phyloP scores from a whole-genome alignment of 1,139 yeast species.

The Diutina catenulata region DNA sequence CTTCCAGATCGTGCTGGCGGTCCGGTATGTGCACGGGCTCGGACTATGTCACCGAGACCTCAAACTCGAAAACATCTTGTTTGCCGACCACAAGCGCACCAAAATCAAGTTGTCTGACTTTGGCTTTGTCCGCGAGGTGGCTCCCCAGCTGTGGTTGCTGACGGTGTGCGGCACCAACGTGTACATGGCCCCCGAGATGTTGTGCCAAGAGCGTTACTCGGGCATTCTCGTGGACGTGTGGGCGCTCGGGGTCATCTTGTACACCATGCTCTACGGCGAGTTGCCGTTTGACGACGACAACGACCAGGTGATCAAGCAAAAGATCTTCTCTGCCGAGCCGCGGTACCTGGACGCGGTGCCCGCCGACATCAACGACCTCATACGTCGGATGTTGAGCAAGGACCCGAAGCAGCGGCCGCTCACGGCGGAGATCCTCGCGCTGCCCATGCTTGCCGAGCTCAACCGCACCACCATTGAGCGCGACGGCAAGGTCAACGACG shows the following conservation, averaged over 20 bases:
- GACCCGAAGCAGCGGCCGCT: slow-evolving; percentile 55
- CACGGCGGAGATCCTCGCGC: slow-evolving; percentile 45
- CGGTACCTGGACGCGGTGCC: slow-evolving; percentile 33
- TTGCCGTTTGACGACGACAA: slow-evolving; percentile 90
- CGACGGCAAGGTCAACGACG: slow-evolving; percentile 21
- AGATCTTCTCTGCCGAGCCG: slow-evolving; percentile 61
- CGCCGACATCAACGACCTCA: slow-evolving; percentile 35
- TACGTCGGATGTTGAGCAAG: slow-evolving; percentile 48
- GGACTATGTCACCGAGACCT: slow-evolving; percentile 86
- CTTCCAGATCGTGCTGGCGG: slow-evolving; percentile 72
- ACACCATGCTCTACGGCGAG: slow-evolving; percentile 73
- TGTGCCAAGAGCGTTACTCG: slow-evolving; percentile 55
- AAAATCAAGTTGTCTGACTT: slow-evolving; percentile 74
- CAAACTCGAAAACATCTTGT: slow-evolving; percentile 72
- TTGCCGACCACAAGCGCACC: slow-evolving; percentile 52
- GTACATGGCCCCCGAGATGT: slow-evolving; percentile 93
- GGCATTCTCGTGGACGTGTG: slow-evolving; percentile 84
- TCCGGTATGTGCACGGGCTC: slow-evolving; percentile 70
- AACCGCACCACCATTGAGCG: slow-evolving; percentile 17
- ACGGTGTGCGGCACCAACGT: slow-evolving; percentile 93
- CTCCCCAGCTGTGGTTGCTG: slow-evolving; percentile 46
- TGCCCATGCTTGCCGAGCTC: slow-evolving; percentile 44
- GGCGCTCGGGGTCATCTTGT: slow-evolving; percentile 83
- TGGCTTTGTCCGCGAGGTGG: slow-evolving; percentile 80
- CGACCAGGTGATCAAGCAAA: slow-evolving; percentile 47